A percentile compares a stretch with the other conserved stretches of the same genome.
phyloP scores from a whole-genome alignment of 345 rosid species.

The Eucalyptus polybractea region DNA sequence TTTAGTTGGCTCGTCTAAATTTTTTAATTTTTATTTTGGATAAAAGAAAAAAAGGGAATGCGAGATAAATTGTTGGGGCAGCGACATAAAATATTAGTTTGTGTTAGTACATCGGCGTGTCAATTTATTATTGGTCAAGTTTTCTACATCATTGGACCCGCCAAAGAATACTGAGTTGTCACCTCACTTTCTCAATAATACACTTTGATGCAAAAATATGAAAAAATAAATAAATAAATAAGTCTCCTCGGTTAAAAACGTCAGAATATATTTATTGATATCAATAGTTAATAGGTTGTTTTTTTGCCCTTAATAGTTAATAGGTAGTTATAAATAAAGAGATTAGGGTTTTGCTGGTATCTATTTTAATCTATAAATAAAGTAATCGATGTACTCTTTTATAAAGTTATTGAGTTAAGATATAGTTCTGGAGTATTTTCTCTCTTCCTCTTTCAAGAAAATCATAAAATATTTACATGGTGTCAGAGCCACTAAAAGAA shows the following conservation, averaged over 20 bases:
- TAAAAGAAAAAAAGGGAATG: background rate
- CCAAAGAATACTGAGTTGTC: background rate
- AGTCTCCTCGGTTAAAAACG: background rate
- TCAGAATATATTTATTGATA: background rate
- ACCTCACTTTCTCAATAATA: background rate
- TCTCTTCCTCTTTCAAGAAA: background rate
- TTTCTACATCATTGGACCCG: background rate
- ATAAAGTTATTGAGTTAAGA: background rate
- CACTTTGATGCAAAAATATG: background rate
- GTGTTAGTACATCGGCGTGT: background rate
- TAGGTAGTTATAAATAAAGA: background rate
- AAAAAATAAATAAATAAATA: background rate
- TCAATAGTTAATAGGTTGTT: background rate
- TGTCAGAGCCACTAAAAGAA: background rate
- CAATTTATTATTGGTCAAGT: background rate
- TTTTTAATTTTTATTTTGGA: background rate
- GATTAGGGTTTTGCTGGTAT: background rate
- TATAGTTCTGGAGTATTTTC: background rate
- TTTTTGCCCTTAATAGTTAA: background rate
- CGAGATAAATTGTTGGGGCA: background rate
- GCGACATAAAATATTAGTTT: background rate
- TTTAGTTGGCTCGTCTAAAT: background rate
- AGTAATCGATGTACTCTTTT: background rate
- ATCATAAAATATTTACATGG: background rate
- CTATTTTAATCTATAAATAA: background rate